Conservation (phyloP, 805 yeast species). For the Candida tibetensis region DNA sequence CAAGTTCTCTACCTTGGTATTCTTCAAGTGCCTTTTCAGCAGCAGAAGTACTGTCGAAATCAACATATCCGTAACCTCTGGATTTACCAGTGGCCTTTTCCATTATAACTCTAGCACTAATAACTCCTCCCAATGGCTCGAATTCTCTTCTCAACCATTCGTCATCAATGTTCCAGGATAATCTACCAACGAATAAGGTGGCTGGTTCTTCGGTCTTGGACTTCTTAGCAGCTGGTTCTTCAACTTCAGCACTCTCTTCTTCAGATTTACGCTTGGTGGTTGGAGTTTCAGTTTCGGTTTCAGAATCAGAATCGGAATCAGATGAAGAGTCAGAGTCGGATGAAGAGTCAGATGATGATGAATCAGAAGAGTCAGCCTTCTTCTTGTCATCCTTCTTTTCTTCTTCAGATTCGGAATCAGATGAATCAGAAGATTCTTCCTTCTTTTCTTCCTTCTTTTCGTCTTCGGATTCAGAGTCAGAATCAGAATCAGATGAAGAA, state of each 20-base stretch:
- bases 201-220: slow-evolving; percentile 59
- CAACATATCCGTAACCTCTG: slow-evolving; percentile 97
- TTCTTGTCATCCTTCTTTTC: slow-evolving; percentile 7
- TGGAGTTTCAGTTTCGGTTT: slow-evolving; percentile 32
- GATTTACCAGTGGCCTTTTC: slow-evolving; percentile 92
- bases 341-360: slow-evolving; percentile 34
- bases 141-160: slow-evolving; percentile 90
- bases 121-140: slow-evolving; percentile 76
- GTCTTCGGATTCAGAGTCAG: slow-evolving; percentile 13
- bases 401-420: slow-evolving; percentile 16
- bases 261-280: slow-evolving; percentile 20
- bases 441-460: slow-evolving; percentile 15
- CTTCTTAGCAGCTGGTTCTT: slow-evolving; percentile 38
- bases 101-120: slow-evolving; percentile 86
- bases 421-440: slow-evolving; percentile 16
- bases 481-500: slow-evolving; percentile 8
- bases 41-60: slow-evolving; percentile 68
- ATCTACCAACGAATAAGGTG: slow-evolving; percentile 93
- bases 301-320: slow-evolving; percentile 30
- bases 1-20: slow-evolving; percentile 91
- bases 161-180: slow-evolving; percentile 96
- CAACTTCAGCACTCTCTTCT: slow-evolving; percentile 9
- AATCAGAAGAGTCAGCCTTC: slow-evolving; percentile 18
- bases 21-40: slow-evolving; percentile 86
- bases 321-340: slow-evolving; percentile 33